Evolutionary conservation across 768 basidiomycete genomes (phyloP), one percentile per base, ranked within the genome.

Genomic region (Lactarius sp.): DNA sequence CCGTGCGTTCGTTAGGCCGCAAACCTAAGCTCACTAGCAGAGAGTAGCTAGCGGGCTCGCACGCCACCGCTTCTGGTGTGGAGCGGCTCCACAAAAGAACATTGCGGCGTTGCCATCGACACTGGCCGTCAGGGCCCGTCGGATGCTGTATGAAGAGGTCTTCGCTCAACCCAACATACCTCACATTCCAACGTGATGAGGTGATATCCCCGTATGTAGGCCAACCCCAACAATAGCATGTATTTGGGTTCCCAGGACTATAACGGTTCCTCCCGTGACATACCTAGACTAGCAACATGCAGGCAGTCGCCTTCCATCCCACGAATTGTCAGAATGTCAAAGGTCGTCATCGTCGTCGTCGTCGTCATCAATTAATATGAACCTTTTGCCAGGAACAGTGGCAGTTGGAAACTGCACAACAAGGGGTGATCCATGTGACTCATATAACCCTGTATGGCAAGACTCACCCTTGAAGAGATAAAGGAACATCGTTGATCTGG

Each of bases 301-400:
- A 22, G 22, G 31, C 9, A 14, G 22, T 37, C 3, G 31, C 16
- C 9, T 16, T 39, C 41, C 16, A 27, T 20, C 14, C 7, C 31
- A n/a, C 33, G 5, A 44, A 44, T 36, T 47, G 16, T 60, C 59
- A 49, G 54, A 55, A 65, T 22, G n/a, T 61, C 52, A 67, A n/a
- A 58, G 46, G 18, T 67, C 64, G 7, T 44, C 42, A 27, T 51
- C 61, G 39, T 66, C 65, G n/a, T 68, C 58, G 2, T 74, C 73
- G n/a, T 72, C 71, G 31, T 74, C 71, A 36, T 71, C 68, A 6
- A 71, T 60, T 13, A 68, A 58, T 0, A 74, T 73, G 62, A 73
- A 74, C n/a, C 73, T 60, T 62, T 74, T 74, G 1, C 69, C 65
- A 13, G 66, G 64, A 22, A 60, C 57, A 4, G 62, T 60, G 67